Percentiles rank a stretch among this genome's conserved stretches.
Evolutionary conservation across 331 rosid species (phyloP).

Genomic region (Cucumis variabilis): DNA sequence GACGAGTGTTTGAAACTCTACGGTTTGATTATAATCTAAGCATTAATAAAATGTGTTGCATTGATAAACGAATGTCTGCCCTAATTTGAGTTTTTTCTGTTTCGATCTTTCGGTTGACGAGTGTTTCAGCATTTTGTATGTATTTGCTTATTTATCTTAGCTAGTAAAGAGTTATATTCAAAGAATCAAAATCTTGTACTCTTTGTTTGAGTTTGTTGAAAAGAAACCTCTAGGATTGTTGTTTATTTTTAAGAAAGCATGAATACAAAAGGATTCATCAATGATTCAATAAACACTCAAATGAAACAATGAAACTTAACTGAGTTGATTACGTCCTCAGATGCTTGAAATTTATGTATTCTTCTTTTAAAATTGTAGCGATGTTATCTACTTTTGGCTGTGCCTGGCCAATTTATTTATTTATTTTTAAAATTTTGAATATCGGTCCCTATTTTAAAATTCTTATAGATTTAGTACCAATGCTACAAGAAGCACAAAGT

Average conservation of each 20-base stretch:
- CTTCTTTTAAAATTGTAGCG: not conserved
- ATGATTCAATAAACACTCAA: not conserved
- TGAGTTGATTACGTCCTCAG: not conserved
- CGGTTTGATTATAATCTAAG: too few relatives aligned
- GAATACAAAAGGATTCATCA: not conserved
- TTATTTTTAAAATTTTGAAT: not conserved
- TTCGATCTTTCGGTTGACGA: too few relatives aligned
- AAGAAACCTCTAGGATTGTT: constrained; percentile 1
- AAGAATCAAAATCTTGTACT: too few relatives aligned
- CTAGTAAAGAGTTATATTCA: too few relatives aligned
- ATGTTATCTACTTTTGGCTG: not conserved
- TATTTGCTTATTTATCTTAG: too few relatives aligned
- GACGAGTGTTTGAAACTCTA: too few relatives aligned
- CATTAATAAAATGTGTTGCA: too few relatives aligned
- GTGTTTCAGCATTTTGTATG: too few relatives aligned
- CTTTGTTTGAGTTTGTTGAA: too few relatives aligned
- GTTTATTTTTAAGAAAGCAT: not conserved
- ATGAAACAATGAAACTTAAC: not conserved
- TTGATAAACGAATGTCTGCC: too few relatives aligned
- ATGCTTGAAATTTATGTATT: not conserved
- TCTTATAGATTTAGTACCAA: not conserved
- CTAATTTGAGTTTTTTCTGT: too few relatives aligned
- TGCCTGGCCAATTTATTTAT: not conserved
- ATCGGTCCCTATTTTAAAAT: not conserved
- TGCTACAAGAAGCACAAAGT: constrained; percentile 60